phyloP scores from a whole-genome alignment of 2,329 filamentous ascomycete species.

The Epichloe typhina region DNA sequence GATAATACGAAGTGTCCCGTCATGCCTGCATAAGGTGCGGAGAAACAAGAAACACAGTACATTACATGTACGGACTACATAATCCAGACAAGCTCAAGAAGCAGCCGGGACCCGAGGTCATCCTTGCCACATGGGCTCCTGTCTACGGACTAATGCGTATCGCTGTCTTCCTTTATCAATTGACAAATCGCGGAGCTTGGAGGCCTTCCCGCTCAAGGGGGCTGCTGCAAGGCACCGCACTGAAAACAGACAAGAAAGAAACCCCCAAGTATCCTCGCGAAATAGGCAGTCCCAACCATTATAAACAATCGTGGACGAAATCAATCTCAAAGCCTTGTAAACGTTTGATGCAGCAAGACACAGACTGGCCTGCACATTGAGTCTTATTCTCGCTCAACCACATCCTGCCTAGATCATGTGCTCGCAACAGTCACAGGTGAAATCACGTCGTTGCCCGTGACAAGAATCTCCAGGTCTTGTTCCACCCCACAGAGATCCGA shows the following conservation, averaged over 20 bases:
- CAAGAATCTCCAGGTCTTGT: background rate
- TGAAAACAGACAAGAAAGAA: background rate
- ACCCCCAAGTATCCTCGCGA: no score
- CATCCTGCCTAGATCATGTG: background rate
- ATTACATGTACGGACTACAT: no score
- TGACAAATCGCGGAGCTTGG: background rate
- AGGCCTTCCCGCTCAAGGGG: background rate
- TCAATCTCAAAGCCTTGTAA: background rate
- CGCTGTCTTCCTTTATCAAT: background rate
- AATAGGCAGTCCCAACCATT: background rate
- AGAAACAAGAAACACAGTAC: no score
- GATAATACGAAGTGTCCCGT: no score
- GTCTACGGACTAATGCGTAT: background rate
- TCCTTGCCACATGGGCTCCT: no score
- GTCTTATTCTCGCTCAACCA: background rate
- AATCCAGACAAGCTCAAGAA: no score
- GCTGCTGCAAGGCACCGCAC: conserved; percentile 4
- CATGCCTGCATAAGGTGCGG: no score
- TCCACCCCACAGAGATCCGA: background rate
- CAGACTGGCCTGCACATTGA: background rate
- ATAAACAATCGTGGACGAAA: background rate
- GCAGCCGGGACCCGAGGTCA: no score
- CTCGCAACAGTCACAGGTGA: background rate
- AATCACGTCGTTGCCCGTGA: background rate
- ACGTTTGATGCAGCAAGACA: background rate